phyloP scores from a whole-genome alignment of 805 yeast species.

The Lipomyces yamadae region DNA sequence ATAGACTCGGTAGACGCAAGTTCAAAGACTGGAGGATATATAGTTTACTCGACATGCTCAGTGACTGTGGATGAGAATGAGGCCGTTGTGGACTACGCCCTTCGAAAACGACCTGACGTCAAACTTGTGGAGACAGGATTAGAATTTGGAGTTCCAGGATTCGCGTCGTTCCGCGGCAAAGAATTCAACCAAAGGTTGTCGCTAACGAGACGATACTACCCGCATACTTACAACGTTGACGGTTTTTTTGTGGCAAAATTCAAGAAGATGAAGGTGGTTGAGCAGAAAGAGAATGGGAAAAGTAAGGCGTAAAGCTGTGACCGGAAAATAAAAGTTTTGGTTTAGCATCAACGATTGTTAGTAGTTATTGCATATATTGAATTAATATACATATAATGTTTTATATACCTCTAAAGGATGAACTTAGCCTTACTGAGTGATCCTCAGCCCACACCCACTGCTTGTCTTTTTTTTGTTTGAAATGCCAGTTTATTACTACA shows the following conservation, averaged over 20 bases:
- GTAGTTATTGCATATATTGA: background rate
- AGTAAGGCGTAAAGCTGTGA: background rate
- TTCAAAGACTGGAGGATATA: constrained; percentile 88
- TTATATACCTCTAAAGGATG: no score
- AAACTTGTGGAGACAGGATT: constrained; percentile 90
- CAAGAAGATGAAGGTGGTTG: constrained; percentile 58
- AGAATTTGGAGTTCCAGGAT: constrained; percentile 94
- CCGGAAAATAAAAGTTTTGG: background rate
- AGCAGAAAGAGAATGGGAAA: constrained; percentile 18
- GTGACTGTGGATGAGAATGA: constrained; percentile 98
- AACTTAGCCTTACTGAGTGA: no score
- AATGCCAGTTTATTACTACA: no score
- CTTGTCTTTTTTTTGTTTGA: no score
- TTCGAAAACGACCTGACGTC: constrained; percentile 94
- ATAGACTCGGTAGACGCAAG: constrained; percentile 96
- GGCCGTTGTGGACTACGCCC: constrained; percentile 96
- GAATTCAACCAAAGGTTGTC: constrained; percentile 76
- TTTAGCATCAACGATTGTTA: background rate
- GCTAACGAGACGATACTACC: constrained; percentile 93
- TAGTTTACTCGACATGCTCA: constrained; percentile 97
- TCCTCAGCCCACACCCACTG: no score
- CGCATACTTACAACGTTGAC: constrained; percentile 97
- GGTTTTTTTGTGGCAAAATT: constrained; percentile 98
- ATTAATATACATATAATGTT: background rate
- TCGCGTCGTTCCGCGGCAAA: constrained; percentile 91